Base-by-base conservation (phyloP, 257 asterid genomes). In the Solanum pinnatisectum region DNA sequence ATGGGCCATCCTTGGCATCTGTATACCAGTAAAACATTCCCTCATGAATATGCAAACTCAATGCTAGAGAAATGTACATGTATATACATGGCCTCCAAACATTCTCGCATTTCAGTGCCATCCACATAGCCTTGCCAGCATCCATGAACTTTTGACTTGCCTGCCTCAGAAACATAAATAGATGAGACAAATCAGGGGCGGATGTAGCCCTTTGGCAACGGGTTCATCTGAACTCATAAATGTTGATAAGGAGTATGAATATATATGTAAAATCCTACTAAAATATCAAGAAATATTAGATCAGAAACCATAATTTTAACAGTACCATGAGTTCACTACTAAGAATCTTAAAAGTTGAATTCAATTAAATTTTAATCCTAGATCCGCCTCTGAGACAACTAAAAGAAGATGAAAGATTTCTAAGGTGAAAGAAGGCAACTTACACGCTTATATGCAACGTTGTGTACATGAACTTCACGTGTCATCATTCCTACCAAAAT, bases 21-120 rank as follows among this genome's bases (percentile, higher is more conserved):
- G 98, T 94, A 32, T 90, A 94, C 97, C 98, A 95, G 63, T 93
- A 95, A 87, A 95, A 95, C 76, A 92, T 95, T 5, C 97, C 98
- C 92, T 95, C 98, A 60, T 94, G 97, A 82, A 95, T 94, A 81
- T 95, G 94, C 23, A 95, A 89, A 91, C 95, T 94, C 44, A 95
- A 88, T 52, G 97, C 95, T 84, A 95, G 87, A 42, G 97, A 95
- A 10, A 95, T 84, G 90, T 84, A 94, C 95, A 95, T 94, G 89
- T 93, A 95, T 23, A 94, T 87, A 23, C 96, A 91, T 18, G 97
- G 98, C 92, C 92, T 93, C 98, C 97, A 93, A 7, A 94, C 94
- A 49, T 91, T 91, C 60, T 95, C 94, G 87, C 90, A 46, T 91
- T 70, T 76, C 83, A 95, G 92, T 10, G 96, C 94, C 88, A 20